A percentile compares a stretch with the other conserved stretches of the same genome.
phyloP scores from a whole-genome alignment of 768 basidiomycete genomes.

The Lactifluus volemus region DNA sequence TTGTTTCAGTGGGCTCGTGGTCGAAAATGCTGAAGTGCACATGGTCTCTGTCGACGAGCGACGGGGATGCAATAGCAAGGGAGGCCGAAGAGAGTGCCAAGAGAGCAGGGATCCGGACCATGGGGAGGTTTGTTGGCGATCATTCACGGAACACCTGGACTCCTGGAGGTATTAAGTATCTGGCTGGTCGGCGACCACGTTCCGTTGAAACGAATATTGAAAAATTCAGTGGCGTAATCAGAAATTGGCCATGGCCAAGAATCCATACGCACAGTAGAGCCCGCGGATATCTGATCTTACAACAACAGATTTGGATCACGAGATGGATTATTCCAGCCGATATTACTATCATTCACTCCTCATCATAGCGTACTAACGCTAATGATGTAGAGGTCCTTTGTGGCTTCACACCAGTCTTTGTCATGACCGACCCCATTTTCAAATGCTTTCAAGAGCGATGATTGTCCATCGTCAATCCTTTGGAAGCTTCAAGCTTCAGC shows the following conservation, averaged over 20 bases:
- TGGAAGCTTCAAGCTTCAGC: neutral
- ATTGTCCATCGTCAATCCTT: conserved; percentile 83
- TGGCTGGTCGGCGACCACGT: too few relatives aligned
- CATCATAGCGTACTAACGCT: conserved; percentile 59
- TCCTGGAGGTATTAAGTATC: neutral
- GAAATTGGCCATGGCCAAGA: too few relatives aligned
- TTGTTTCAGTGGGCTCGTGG: neutral
- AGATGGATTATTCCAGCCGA: too few relatives aligned
- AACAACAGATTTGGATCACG: too few relatives aligned
- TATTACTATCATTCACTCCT: too few relatives aligned
- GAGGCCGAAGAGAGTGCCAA: neutral
- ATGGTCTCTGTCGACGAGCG: too few relatives aligned
- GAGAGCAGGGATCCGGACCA: neutral
- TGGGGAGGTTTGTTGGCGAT: neutral
- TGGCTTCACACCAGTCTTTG: conserved; percentile 60
- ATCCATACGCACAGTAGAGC: too few relatives aligned
- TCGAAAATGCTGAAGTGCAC: too few relatives aligned
- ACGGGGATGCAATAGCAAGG: neutral
- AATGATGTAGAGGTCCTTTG: conserved; percentile 64
- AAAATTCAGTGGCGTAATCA: too few relatives aligned
- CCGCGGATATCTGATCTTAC: too few relatives aligned
- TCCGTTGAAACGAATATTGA: too few relatives aligned
- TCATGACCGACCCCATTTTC: conserved; percentile 60
- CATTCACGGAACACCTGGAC: neutral
- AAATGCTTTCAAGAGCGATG: conserved; percentile 68